A percentile compares a stretch with the other conserved stretches of the same genome.
These are phyloP conservation scores for Aspergillus sojae DNA, from an alignment of 2,329 filamentous ascomycete species.

Conservation along the genomic window DNA sequence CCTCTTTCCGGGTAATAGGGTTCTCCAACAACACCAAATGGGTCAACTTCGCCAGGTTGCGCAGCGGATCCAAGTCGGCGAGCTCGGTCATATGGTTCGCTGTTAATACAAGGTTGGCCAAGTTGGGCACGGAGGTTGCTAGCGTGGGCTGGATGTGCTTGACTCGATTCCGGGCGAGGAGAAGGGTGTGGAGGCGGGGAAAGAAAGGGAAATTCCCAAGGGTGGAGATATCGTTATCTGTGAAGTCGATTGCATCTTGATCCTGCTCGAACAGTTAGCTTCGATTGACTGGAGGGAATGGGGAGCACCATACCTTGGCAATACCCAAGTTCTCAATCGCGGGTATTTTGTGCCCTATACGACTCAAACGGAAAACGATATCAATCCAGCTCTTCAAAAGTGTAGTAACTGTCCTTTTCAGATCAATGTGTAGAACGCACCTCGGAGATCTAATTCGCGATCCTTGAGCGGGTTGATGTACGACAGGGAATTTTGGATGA, in stretches of 20 bases:
- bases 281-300: neutral
- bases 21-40: conserved; percentile 85
- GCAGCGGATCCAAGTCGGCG: conserved; percentile 82
- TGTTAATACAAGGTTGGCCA: conserved; percentile 79
- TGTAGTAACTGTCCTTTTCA: conserved; percentile 98
- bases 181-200: conserved; percentile 81
- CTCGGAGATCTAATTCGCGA: conserved; percentile 98
- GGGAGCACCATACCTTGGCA: conserved; percentile 70
- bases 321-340: conserved; percentile 97
- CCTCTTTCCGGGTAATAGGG: conserved; percentile 89
- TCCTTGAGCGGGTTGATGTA: conserved; percentile 99
- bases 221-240: conserved; percentile 92
- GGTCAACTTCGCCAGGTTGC: conserved; percentile 68
- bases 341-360: conserved; percentile 94
- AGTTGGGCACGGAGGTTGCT: conserved; percentile 74
- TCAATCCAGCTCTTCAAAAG: conserved; percentile 78
- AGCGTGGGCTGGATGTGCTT: conserved; percentile 76
- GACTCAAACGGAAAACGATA: conserved; percentile 59
- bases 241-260: conserved; percentile 96
- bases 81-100: conserved; percentile 82
- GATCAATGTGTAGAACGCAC: conserved; percentile 64
- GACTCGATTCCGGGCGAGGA: conserved; percentile 88
- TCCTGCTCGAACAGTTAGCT: conserved; percentile 57
- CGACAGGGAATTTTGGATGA: conserved; percentile 91
- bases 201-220: conserved; percentile 92